A percentile compares a stretch with the other conserved stretches of the same genome.
These are phyloP conservation scores for Aristolochia fimbriata DNA, from an alignment of 164 flowering plant genomes.

Conservation along the genomic window DNA sequence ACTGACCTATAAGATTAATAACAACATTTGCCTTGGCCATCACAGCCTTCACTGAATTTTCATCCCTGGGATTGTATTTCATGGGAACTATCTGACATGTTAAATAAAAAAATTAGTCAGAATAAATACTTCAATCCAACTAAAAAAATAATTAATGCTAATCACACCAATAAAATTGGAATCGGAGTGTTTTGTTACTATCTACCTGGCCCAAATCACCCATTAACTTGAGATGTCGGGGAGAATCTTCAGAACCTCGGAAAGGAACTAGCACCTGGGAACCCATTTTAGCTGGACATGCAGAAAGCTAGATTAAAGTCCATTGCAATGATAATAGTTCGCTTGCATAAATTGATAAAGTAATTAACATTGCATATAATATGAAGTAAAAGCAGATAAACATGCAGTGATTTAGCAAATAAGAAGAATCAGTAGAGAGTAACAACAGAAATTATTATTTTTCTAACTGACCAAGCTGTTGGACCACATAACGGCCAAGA, in stretches of 20 bases:
- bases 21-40: conserved; percentile 99
- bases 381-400: not conserved
- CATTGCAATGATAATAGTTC: not conserved
- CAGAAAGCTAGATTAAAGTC: not conserved
- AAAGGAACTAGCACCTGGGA: conserved; percentile 95
- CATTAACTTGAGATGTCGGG: conserved; percentile 95
- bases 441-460: not conserved
- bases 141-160: not conserved
- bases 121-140: not conserved
- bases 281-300: conserved; percentile 84
- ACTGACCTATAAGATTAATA: conserved; percentile 81
- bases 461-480: conserved; percentile 71
- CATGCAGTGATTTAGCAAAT: not conserved
- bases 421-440: not conserved
- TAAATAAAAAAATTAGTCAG: not conserved
- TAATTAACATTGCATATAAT: not conserved
- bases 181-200: not conserved
- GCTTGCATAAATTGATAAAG: not conserved
- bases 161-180: not conserved
- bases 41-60: conserved; percentile 80
- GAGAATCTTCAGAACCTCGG: conserved; percentile 89
- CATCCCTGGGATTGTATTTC: conserved; percentile 94
- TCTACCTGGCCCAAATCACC: conserved; percentile 97
- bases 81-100: conserved; percentile 79
- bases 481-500: conserved; percentile 95